Evolutionary conservation across 305 asterid genomes (phyloP).

Genomic region (Ruellia speciosa): DNA sequence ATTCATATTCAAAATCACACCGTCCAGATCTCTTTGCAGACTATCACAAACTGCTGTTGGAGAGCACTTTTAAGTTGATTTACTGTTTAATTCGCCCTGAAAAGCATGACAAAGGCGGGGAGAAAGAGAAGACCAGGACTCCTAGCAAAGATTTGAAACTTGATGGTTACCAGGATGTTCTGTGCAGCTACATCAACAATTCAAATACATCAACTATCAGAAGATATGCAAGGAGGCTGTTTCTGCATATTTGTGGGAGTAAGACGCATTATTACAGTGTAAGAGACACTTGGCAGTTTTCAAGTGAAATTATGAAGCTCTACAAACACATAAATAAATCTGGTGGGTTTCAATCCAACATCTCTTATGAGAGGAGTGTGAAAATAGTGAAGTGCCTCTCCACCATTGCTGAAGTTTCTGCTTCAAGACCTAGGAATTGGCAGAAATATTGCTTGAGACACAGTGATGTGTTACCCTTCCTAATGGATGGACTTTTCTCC

Average conservation of each 20-base stretch:
- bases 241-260: constrained; percentile 95
- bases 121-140: constrained; percentile 73
- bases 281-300: constrained; percentile 94
- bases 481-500: constrained; percentile 74
- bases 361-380: constrained; percentile 93
- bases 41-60: constrained; percentile 77
- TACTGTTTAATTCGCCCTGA: constrained; percentile 97
- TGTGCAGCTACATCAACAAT: constrained; percentile 95
- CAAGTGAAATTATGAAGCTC: constrained; percentile 83
- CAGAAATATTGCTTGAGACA: constrained; percentile 91
- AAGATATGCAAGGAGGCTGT: constrained; percentile 93
- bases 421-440: constrained; percentile 97
- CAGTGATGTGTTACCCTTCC: constrained; percentile 68
- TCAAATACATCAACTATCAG: constrained; percentile 78
- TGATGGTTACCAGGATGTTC: constrained; percentile 93
- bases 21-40: constrained; percentile 89
- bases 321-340: constrained; percentile 82
- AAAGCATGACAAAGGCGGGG: constrained; percentile 93
- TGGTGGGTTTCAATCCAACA: constrained; percentile 82
- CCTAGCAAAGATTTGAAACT: constrained; percentile 86
- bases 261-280: constrained; percentile 96
- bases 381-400: constrained; percentile 87
- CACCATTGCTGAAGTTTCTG: constrained; percentile 89
- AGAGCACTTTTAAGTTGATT: constrained; percentile 84
- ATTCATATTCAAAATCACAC: constrained; percentile 89